Percentiles rank a stretch among this genome's conserved stretches.
phyloP scores from a whole-genome alignment of 139 green algal species.

The Asterochloris sp. region DNA sequence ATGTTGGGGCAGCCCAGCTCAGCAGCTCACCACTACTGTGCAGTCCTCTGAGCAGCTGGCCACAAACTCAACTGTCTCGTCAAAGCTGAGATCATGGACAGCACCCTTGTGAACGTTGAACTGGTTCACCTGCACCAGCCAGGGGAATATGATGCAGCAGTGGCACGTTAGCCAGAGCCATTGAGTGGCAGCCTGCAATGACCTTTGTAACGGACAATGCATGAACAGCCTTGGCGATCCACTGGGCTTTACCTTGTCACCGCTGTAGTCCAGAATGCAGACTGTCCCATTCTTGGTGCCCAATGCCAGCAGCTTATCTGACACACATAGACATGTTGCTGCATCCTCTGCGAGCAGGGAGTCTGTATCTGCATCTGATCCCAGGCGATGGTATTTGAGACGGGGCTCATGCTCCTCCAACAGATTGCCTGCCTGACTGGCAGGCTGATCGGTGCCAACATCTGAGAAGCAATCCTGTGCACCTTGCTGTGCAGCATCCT shows the following conservation, averaged over 20 bases:
- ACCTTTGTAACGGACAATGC: neutral
- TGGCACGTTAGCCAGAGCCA: neutral
- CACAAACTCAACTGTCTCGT: constrained; percentile 71
- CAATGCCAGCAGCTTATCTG: constrained; percentile 84
- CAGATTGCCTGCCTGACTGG: constrained; percentile 8
- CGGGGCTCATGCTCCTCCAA: constrained; percentile 67
- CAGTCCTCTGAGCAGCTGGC: constrained; percentile 81
- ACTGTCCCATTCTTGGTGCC: constrained; percentile 71
- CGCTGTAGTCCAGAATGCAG: constrained; percentile 83
- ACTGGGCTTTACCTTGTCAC: constrained; percentile 64
- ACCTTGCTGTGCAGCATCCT: too few species aligned
- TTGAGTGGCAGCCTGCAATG: neutral
- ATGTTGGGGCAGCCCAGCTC: neutral
- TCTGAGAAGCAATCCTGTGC: too few species aligned
- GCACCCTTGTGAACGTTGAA: constrained; percentile 51
- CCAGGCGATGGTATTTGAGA: constrained; percentile 75
- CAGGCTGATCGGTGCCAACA: neutral
- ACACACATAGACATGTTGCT: constrained; percentile 63
- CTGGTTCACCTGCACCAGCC: constrained; percentile 42
- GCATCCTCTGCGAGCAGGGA: constrained; percentile 39
- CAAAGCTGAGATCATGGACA: constrained; percentile 80
- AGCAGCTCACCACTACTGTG: constrained; percentile 60
- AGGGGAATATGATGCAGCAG: neutral
- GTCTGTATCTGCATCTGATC: constrained; percentile 43
- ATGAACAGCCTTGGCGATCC: neutral